Evolutionary conservation across 148 eudicot species (phyloP).

Genomic region (Rhododendron kiyosumense): DNA sequence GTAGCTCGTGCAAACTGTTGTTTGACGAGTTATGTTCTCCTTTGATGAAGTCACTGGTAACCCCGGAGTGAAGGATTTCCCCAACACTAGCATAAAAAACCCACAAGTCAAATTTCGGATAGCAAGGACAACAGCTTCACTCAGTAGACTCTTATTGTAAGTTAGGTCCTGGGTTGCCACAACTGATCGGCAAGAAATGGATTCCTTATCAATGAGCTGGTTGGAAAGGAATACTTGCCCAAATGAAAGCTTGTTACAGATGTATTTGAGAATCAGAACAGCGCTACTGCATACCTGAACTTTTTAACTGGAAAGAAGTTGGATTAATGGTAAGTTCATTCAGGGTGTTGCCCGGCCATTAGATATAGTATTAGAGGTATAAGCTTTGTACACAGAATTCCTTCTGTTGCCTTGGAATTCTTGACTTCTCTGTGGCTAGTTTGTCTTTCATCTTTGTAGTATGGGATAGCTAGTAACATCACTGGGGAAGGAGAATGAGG

Average conservation of each 20-base stretch:
- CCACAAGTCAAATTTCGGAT: not conserved
- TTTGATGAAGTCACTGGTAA: not conserved
- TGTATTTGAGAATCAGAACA: not conserved
- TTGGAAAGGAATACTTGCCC: not conserved
- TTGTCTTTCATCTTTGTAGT: not conserved
- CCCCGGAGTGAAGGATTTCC: not conserved
- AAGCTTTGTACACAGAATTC: not conserved
- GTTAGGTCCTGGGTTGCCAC: not conserved
- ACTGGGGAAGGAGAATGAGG: not conserved
- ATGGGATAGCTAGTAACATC: not conserved
- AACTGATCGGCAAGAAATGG: not conserved
- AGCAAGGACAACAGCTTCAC: not conserved
- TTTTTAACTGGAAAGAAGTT: not conserved
- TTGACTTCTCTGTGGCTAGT: not conserved
- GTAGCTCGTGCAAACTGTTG: not conserved
- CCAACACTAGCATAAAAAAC: not conserved
- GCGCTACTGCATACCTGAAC: not conserved
- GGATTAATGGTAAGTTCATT: not conserved
- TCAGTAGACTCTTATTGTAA: not conserved
- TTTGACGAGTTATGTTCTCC: too few species aligned
- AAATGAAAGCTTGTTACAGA: not conserved
- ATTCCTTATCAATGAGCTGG: not conserved
- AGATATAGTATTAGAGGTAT: not conserved
- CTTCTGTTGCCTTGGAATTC: not conserved
- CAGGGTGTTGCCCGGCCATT: not conserved